Conservation (phyloP, 2,329 filamentous ascomycete species). For the Canariomyces notabilis region DNA sequence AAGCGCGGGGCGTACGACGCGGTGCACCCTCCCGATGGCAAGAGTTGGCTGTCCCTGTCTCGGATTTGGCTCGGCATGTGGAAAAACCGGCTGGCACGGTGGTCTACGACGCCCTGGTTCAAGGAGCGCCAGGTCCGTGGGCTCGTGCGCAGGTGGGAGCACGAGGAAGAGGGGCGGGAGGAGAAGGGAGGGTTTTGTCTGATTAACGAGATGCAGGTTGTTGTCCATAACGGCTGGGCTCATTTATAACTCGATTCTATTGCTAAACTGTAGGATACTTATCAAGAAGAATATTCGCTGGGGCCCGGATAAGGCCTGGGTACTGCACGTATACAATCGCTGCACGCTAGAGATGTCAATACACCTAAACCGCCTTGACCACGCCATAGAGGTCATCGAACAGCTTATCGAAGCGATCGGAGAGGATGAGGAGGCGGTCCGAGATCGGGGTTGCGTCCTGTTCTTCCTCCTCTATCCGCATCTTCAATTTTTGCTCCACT, state of each 20-base stretch:
- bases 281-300: no score
- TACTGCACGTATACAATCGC: no score
- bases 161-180: slow-evolving; percentile 29
- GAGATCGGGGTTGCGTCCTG: not conserved
- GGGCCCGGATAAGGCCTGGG: no score
- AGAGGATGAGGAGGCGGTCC: not conserved
- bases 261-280: no score
- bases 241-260: slow-evolving; percentile 47
- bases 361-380: no score
- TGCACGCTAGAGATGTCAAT: no score
- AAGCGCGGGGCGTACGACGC: slow-evolving; percentile 47
- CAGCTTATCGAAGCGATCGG: not conserved
- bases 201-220: slow-evolving; percentile 56
- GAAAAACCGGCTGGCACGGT: slow-evolving; percentile 47
- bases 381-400: not conserved
- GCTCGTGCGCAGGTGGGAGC: slow-evolving; percentile 39
- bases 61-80: slow-evolving; percentile 52
- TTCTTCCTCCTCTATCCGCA: not conserved
- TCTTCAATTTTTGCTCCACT: not conserved
- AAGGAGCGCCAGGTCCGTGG: slow-evolving; percentile 35
- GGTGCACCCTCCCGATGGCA: slow-evolving; percentile 34
- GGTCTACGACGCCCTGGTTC: slow-evolving; percentile 22
- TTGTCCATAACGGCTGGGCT: slow-evolving; percentile 54
- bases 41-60: slow-evolving; percentile 43
- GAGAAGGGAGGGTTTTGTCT: slow-evolving; percentile 46